Evolutionary conservation across 2,329 filamentous ascomycete genomes (phyloP), one percentile per base, ranked within the genome.

Genomic region (Tolypocladium tundrense): DNA sequence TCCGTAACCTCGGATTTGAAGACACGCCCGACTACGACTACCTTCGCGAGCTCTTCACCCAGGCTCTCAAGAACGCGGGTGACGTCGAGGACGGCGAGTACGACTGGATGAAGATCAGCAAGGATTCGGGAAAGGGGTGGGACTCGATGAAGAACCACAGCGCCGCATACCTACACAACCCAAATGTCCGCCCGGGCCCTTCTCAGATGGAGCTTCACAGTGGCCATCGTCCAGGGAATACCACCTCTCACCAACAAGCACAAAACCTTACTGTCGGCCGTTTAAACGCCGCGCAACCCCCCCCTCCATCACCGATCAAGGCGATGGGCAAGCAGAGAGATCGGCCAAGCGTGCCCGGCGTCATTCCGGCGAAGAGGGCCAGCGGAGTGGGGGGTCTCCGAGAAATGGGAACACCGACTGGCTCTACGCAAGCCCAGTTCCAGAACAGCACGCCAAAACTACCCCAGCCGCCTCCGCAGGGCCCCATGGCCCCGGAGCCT

Each of bases 1-100:
- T 97, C 58, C 90, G 94, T 64, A 97, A 97, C 75, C 86, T 99
- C 54, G 94, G 94, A 59, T 99, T 99, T 70, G 94, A 99, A 76
- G 94, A 99, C 70, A 96, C 91, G 0, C 94, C 94, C 35, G 94
- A 99, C 76, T 99, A 99, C 77, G 94, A 97, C 73, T 96, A 97
- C 75, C 84, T 97, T 59, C 89, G 94, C 54, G 93, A 97, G 69
- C 85, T 99, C 58, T 96, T 99, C 78, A 97, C 93, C 1, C 90
- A 96, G 75, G 91, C 93, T 24, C 82, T 97, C 63, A 96, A 97
- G 83, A 93, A 91, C 72, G 88, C 89, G 2, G 92, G 92, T 58
- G 92, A 96, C 67, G 87, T 97, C 10, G 94, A 97, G 72, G 94
- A 99, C 74, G 94, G 94, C 69, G 93, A 97, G 73, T 99, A 97